Base-by-base conservation (phyloP, 2,329 filamentous ascomycete genomes). In the Microdochium paspali region DNA sequence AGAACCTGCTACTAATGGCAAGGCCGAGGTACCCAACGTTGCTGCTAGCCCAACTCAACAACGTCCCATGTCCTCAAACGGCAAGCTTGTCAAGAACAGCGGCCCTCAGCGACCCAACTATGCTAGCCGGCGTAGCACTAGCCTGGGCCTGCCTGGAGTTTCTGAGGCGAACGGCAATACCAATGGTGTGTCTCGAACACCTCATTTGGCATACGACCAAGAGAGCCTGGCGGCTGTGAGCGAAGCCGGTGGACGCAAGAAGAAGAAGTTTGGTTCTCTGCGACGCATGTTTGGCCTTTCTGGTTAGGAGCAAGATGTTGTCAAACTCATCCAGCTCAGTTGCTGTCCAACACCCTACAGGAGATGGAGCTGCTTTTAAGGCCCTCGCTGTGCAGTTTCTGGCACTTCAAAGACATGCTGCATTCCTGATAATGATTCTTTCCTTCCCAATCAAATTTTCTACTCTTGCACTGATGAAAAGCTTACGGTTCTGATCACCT, bases 261-360 rank as follows among this genome's bases (percentile, higher is more conserved):
- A 67, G 58, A 81, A 81, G 68, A 80, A 76, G 59, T 82, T 82
- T 58, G 68, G 68, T 30, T 63, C 66, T 48, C 61, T 82, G 56
- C 74, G 77, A 60, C 72, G 68, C 53, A 76, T 75, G 50, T 80
- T 82, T 62, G 70, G 73, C 44, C 61, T 81, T 45, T 65, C 77
- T 58, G 74, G 78, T 56, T 80, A 62, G 67, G 47, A 44, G 32
- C 26, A 13, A 28, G 26, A 28, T 13, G 26, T 13, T 13, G 26
- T 13, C 26, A 13, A 28, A 28, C 26, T 28, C 26, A 13, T 28
- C 7, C 13, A 13, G 26, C 26, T 7, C 26, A 28, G 26, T 13
- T 28, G 26, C 26, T 28, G 13, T 28, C 13, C 26, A 13, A 7
- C 26, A 13, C 13, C 26, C 26, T 28, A 13, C 13, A 13, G 26